phyloP scores from a whole-genome alignment of 2,329 filamentous ascomycete species.

The Penicillium palitans region DNA sequence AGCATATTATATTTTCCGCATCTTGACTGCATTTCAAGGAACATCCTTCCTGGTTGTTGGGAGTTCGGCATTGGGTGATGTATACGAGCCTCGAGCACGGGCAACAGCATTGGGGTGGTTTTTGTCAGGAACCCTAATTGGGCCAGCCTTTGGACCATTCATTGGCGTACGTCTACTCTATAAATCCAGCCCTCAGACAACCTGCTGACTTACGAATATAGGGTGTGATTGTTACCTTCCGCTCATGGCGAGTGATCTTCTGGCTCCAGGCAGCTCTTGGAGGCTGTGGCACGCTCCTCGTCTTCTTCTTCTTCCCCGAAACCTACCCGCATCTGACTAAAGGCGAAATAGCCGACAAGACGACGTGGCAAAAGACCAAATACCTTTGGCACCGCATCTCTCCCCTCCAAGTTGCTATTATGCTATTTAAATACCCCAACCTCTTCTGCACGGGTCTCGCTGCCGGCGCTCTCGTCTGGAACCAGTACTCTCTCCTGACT shows the following conservation, averaged over 20 bases:
- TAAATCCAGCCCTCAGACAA: not conserved
- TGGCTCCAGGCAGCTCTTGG: slow-evolving; percentile 73
- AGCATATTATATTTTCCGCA: slow-evolving; percentile 71
- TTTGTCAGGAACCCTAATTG: slow-evolving; percentile 68
- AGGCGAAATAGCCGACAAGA: slow-evolving; percentile 60
- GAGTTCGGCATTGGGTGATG: slow-evolving; percentile 66
- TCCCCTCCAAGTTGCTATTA: slow-evolving; percentile 61
- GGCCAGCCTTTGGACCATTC: slow-evolving; percentile 63
- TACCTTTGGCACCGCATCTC: slow-evolving; percentile 66
- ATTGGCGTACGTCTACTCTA: slow-evolving; percentile 31
- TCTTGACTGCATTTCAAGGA: slow-evolving; percentile 72
- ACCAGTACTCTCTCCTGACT: slow-evolving; percentile 70
- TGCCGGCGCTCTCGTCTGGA: slow-evolving; percentile 68
- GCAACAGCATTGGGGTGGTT: slow-evolving; percentile 75
- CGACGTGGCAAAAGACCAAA: slow-evolving; percentile 49
- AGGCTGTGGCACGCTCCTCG: slow-evolving; percentile 58
- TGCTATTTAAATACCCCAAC: slow-evolving; percentile 68
- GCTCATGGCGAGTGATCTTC: slow-evolving; percentile 72
- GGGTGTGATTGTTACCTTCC: slow-evolving; percentile 74
- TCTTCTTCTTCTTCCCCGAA: slow-evolving; percentile 69
- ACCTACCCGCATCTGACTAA: slow-evolving; percentile 68
- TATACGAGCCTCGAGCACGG: slow-evolving; percentile 66
- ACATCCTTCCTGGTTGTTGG: slow-evolving; percentile 74
- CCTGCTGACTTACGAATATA: slow-evolving; percentile 56
- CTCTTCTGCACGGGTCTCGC: slow-evolving; percentile 63